phyloP scores from a whole-genome alignment of 2,329 filamentous ascomycete species.

The Fusarium papillatum region DNA sequence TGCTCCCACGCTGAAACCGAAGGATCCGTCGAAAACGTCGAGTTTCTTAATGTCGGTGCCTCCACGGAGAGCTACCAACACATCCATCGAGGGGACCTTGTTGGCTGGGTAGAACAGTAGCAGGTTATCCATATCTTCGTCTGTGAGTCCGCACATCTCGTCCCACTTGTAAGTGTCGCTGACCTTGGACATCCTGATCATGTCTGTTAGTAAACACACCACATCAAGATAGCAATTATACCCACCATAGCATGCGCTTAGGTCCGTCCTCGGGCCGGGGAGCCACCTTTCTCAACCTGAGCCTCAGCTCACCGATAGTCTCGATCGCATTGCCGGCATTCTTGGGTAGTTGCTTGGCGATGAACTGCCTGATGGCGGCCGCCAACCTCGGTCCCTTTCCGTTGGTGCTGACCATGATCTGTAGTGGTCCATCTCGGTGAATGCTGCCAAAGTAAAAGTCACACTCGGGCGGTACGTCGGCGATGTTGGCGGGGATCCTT shows the following conservation, averaged over 20 bases:
- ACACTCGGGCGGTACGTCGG: constrained; percentile 95
- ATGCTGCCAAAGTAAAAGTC: constrained; percentile 99
- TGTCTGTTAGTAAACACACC: constrained; percentile 22
- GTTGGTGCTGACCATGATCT: constrained; percentile 99
- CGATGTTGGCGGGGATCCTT: constrained; percentile 92
- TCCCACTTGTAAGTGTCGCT: constrained; percentile 90
- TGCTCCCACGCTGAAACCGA: constrained; percentile 69
- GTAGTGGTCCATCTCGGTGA: constrained; percentile 93
- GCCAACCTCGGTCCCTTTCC: constrained; percentile 95
- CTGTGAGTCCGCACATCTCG: constrained; percentile 85
- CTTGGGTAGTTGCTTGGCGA: constrained; percentile 80
- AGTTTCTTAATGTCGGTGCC: constrained; percentile 58
- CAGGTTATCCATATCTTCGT: constrained; percentile 88
- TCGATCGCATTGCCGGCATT: constrained; percentile 90
- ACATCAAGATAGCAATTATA: too few relatives aligned
- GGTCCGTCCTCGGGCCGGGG: constrained; percentile 80
- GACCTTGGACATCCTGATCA: constrained; percentile 86
- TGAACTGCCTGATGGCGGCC: constrained; percentile 85
- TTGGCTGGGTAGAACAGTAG: constrained; percentile 77
- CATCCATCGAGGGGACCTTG: constrained; percentile 68
- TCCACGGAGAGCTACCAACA: constrained; percentile 67
- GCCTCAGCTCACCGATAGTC: constrained; percentile 84
- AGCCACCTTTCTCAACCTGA: constrained; percentile 83
- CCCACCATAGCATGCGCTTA: constrained; percentile 91
- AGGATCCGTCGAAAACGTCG: constrained; percentile 71